These are phyloP conservation scores for Fusarium sp. DNA, from an alignment of 2,329 filamentous ascomycete genomes.

Conservation along the genomic window DNA sequence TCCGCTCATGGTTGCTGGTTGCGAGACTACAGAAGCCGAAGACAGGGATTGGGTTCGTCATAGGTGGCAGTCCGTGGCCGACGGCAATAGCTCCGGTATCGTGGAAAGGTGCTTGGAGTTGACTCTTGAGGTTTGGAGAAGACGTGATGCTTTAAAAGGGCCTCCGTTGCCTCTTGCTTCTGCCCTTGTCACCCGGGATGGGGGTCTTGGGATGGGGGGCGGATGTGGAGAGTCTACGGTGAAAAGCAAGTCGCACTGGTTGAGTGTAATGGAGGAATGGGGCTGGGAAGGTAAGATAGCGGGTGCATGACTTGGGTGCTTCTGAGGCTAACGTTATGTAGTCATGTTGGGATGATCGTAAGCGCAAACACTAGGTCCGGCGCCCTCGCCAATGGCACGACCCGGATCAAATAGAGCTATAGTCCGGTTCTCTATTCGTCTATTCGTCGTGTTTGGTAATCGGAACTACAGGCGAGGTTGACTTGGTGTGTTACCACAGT, in stretches of 20 bases:
- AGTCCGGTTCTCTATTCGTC: too few species aligned
- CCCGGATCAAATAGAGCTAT: too few species aligned
- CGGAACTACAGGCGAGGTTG: too few species aligned
- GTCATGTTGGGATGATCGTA: too few species aligned
- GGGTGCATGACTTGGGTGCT: neutral
- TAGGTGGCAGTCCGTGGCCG: slow-evolving; percentile 19
- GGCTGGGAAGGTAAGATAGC: slow-evolving; percentile 35
- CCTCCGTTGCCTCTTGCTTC: neutral
- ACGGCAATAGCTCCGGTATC: slow-evolving; percentile 28
- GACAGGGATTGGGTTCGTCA: slow-evolving; percentile 33
- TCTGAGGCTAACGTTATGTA: too few species aligned
- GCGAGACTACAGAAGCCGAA: slow-evolving; percentile 23
- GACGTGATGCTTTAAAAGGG: slow-evolving; percentile 11
- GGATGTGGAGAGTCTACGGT: slow-evolving; percentile 5
- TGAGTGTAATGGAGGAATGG: slow-evolving; percentile 34
- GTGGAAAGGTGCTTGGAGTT: slow-evolving; percentile 30
- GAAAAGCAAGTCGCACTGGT: slow-evolving; percentile 29
- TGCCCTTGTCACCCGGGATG: neutral
- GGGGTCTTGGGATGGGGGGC: neutral
- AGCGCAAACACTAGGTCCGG: too few species aligned
- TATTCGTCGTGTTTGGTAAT: too few species aligned
- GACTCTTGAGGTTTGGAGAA: slow-evolving; percentile 34
- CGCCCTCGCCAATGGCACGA: too few species aligned
- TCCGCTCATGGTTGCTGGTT: slow-evolving; percentile 32
- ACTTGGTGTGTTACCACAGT: too few species aligned